Percentiles rank a stretch among this genome's conserved stretches.
Evolutionary conservation across 1,284 basidiomycete species (phyloP).

Genomic region (Cryptococcus jaspeensis): DNA sequence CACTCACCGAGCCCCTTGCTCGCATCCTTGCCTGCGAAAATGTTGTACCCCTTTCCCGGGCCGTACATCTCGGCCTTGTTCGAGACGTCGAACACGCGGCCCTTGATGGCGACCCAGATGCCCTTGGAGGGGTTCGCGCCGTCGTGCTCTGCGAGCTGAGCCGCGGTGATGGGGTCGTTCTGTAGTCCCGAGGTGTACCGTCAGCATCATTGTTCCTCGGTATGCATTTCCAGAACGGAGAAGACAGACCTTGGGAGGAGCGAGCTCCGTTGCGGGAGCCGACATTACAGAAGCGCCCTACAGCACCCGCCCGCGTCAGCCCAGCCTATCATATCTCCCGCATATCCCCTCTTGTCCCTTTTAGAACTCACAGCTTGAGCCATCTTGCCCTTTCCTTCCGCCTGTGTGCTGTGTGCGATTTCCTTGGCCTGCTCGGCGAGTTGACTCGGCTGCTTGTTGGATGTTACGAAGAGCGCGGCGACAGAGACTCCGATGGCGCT

Average conservation of each 20-base stretch:
- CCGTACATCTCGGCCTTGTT: constrained; percentile 52
- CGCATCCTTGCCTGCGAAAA: constrained; percentile 83
- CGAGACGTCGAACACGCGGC: constrained; percentile 50
- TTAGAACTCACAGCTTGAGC: constrained; percentile 26
- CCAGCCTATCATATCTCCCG: neutral
- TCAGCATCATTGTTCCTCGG: neutral
- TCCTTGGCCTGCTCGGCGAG: constrained; percentile 20
- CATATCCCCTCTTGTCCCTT: neutral
- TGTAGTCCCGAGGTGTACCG: constrained; percentile 12
- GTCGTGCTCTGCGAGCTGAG: constrained; percentile 43
- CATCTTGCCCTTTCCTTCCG: constrained; percentile 23
- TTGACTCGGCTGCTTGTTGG: neutral
- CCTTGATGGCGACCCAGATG: constrained; percentile 53
- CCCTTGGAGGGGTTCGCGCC: constrained; percentile 45
- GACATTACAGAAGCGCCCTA: constrained; percentile 48
- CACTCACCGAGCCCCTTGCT: constrained; percentile 73
- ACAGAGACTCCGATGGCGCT: constrained; percentile 31
- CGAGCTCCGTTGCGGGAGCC: constrained; percentile 43
- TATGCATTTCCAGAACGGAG: neutral
- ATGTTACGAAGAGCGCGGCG: constrained; percentile 23
- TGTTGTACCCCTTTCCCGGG: constrained; percentile 51
- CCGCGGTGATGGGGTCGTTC: constrained; percentile 45
- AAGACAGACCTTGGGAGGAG: constrained; percentile 45
- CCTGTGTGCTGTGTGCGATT: constrained; percentile 18
- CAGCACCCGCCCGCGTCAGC: neutral